These are phyloP conservation scores for Halophytophthora batemanensis DNA, from an alignment of 352 stramenopile genomes.

Conservation along the genomic window DNA sequence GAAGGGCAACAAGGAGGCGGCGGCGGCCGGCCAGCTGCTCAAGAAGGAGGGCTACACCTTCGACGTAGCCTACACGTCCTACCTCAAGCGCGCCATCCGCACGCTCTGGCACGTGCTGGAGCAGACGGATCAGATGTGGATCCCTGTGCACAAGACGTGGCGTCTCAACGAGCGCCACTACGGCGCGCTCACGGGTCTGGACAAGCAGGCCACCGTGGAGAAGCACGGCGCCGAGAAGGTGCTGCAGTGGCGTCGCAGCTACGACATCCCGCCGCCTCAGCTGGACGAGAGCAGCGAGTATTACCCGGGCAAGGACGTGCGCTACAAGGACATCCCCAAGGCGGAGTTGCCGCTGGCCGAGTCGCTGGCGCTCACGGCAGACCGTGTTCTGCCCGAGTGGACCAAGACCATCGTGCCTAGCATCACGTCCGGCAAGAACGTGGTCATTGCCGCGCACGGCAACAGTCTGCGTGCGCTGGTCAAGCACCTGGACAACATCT, in stretches of 20 bases:
- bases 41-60: constrained; percentile 93
- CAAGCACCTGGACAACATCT: constrained; percentile 94
- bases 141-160: constrained; percentile 94
- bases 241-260: constrained; percentile 96
- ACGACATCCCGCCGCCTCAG: constrained; percentile 96
- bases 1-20: constrained; percentile 89
- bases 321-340: constrained; percentile 86
- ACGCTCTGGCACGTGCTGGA: constrained; percentile 93
- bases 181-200: constrained; percentile 88
- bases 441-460: constrained; percentile 94
- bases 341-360: constrained; percentile 90
- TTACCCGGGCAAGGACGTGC: constrained; percentile 90
- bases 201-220: constrained; percentile 89
- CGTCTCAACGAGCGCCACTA: constrained; percentile 91
- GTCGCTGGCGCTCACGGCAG: constrained; percentile 92
- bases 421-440: constrained; percentile 92
- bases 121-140: constrained; percentile 93
- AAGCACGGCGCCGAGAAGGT: constrained; percentile 92
- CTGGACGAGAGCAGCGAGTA: constrained; percentile 90
- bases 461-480: constrained; percentile 92
- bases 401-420: constrained; percentile 89
- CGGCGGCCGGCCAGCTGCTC: constrained; percentile 87
- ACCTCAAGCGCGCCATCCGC: constrained; percentile 94
- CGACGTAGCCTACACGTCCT: constrained; percentile 94
- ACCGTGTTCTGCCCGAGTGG: constrained; percentile 91